Evolutionary conservation across 176 grass and related monocot species (phyloP), one percentile per base, ranked within the genome.

Genomic region (Musa itinerans): DNA sequence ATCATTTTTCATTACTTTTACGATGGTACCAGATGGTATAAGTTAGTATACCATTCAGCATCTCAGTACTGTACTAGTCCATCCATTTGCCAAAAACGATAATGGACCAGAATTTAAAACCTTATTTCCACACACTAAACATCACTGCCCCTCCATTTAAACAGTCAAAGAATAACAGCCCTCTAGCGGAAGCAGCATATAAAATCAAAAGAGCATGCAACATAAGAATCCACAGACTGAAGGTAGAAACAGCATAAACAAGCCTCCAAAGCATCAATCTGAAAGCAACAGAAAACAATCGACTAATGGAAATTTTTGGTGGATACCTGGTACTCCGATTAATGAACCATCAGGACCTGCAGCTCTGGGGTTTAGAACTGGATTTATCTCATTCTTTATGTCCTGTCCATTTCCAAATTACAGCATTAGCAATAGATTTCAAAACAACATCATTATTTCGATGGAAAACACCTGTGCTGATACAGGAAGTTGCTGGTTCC

Each of bases 381-480:
- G 79, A 89, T 92, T 99, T 49, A 92, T 89, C 79, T 99, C 96
- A 69, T 67, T 88, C 84, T 99, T 99, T 66, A 99, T 99, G 72
- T 74, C 79, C 96, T 99, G 85, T 52, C 65, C 34, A 65, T 81
- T 73, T 19, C 75, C 68, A 48, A 89, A n/a, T 52, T 82, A 78
- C 80, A 78, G 20, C 71, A 48, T 76, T 43, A 89, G 34, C 21
- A 68, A 82, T 11, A 12, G 17, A 22, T n/a, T 49, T 0, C 23
- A 14, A 22, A 61, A 76, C 15, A 68, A 68, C 34, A 43, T 6
- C 22, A 78, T 14, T 9, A 26, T 22, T 61, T 62, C 11, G 7
- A 48, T 20, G 8, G 65, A 62, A 15, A 43, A 53, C 73, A 99
- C 96, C 89, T 92, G 91, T 76, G 85, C 74, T 61, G 92, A 85